phyloP scores from a whole-genome alignment of 2,329 filamentous ascomycete species.

The Diaporthe helianthi region DNA sequence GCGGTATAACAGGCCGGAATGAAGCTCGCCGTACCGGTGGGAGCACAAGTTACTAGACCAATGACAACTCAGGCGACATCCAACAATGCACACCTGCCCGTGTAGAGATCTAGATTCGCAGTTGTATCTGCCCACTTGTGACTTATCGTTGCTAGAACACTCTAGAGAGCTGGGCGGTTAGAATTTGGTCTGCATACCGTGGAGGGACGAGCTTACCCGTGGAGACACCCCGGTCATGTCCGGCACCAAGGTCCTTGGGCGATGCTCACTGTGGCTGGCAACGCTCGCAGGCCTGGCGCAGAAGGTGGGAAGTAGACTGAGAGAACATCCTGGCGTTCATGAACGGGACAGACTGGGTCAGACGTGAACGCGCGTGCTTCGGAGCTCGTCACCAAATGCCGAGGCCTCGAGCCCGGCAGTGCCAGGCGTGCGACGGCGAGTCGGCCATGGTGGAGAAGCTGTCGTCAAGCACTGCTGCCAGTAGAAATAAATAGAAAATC shows the following conservation, averaged over 20 bases:
- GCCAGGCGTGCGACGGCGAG: background rate
- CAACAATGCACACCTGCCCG: background rate
- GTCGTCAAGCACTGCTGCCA: background rate
- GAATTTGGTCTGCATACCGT: background rate
- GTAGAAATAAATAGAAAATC: background rate
- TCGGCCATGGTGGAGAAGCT: background rate
- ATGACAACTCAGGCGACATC: slow-evolving; percentile 11
- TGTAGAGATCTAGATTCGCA: background rate
- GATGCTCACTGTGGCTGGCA: no score
- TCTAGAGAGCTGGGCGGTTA: background rate
- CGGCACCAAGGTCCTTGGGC: background rate
- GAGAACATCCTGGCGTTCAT: background rate
- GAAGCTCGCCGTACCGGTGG: background rate
- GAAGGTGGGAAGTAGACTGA: background rate
- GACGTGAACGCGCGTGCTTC: background rate
- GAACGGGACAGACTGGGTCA: background rate
- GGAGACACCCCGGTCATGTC: background rate
- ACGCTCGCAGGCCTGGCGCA: background rate
- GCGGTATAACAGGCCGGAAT: background rate
- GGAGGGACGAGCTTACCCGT: slow-evolving; percentile 17
- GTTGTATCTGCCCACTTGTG: background rate
- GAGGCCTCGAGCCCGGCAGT: background rate
- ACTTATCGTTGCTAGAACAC: background rate
- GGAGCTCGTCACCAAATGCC: background rate
- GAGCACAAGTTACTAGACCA: slow-evolving; percentile 21